phyloP scores from a whole-genome alignment of 495 filamentous ascomycete species.

The Neurospora africana region DNA sequence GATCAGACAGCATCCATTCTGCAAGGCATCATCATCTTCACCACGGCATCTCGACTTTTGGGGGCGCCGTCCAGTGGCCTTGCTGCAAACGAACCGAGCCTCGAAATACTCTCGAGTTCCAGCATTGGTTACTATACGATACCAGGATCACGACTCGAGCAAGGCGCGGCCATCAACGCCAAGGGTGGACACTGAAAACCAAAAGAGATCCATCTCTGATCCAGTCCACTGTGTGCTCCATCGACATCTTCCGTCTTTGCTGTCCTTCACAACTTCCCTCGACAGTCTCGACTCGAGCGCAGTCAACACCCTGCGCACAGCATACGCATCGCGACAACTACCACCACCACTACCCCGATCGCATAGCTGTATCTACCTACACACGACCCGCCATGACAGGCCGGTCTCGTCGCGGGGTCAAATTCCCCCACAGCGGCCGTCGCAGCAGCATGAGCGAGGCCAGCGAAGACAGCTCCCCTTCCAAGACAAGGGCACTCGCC shows the following conservation, averaged over 20 bases:
- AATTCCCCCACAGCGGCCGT: constrained; percentile 65
- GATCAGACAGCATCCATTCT: not conserved
- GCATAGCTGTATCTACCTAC: not conserved
- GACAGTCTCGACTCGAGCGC: too few relatives aligned
- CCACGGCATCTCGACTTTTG: not conserved
- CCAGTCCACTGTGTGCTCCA: not conserved
- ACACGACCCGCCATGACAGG: constrained; percentile 16
- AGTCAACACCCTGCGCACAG: not conserved
- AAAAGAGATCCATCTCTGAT: not conserved
- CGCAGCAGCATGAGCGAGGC: constrained; percentile 68
- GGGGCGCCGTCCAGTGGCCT: not conserved
- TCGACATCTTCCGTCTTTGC: not conserved
- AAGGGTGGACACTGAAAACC: not conserved
- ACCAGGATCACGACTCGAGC: not conserved
- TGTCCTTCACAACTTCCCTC: too few relatives aligned
- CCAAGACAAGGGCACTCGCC: constrained; percentile 32
- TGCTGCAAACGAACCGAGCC: not conserved
- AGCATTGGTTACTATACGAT: not conserved
- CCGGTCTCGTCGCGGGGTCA: constrained; percentile 57
- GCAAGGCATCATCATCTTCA: not conserved
- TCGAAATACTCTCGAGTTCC: not conserved
- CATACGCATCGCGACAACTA: not conserved
- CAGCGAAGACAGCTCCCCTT: constrained; percentile 53
- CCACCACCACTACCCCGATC: not conserved
- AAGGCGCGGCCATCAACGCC: not conserved